These are phyloP conservation scores for Polymyxa betae DNA, from an alignment of 208 protist species.

Conservation along the genomic window DNA sequence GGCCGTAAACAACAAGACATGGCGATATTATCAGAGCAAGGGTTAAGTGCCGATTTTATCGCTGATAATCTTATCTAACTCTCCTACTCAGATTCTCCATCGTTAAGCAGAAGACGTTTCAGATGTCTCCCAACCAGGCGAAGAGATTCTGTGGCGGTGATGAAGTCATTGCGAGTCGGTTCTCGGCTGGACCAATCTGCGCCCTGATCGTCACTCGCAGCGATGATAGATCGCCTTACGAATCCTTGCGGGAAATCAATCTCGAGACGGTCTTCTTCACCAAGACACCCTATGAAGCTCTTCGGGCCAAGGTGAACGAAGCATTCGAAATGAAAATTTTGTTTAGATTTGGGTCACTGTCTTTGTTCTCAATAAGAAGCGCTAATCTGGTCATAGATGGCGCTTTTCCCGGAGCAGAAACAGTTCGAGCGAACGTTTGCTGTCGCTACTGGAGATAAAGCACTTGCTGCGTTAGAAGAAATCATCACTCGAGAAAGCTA, in stretches of 20 bases:
- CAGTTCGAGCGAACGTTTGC: conserved; percentile 45
- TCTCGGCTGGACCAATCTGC: conserved; percentile 11
- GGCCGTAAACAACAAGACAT: conserved; percentile 19
- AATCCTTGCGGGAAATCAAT: neutral
- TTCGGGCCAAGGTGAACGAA: neutral
- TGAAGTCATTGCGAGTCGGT: neutral
- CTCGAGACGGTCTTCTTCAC: conserved; percentile 14
- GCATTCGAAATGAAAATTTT: too few species aligned
- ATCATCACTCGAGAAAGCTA: neutral
- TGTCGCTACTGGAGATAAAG: neutral
- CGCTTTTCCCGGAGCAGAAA: neutral
- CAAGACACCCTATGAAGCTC: neutral
- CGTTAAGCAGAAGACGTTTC: conserved; percentile 9
- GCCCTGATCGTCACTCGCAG: neutral
- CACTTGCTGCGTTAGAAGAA: neutral
- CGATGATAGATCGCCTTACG: neutral
- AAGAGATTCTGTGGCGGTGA: neutral
- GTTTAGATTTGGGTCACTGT: too few species aligned
- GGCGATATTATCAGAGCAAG: conserved; percentile 10
- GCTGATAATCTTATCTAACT: neutral
- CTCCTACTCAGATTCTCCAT: neutral
- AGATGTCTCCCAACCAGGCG: neutral
- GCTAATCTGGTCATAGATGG: neutral
- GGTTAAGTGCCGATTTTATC: neutral
- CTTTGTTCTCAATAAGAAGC: too few species aligned